Evolutionary conservation across 768 basidiomycete species (phyloP).

Genomic region (Trametes cinnabarina): DNA sequence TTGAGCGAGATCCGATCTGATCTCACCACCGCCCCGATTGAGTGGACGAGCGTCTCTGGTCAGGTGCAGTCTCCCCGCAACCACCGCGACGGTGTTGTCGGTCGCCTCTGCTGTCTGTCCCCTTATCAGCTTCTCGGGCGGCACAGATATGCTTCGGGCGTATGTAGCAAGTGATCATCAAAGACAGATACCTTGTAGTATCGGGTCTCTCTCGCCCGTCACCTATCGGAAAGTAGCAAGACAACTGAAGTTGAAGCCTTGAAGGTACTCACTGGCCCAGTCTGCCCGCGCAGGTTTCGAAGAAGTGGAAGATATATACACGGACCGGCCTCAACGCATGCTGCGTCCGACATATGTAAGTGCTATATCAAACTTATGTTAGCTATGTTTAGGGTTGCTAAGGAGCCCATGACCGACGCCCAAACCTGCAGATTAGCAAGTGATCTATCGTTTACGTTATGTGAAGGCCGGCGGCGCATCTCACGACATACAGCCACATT

Average conservation of each 20-base stretch:
- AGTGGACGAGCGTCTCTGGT: not conserved
- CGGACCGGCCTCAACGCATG: too few species aligned
- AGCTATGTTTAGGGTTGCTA: too few species aligned
- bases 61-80: too few species aligned
- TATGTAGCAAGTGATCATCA: too few species aligned
- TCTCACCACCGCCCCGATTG: not conserved
- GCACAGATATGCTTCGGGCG: not conserved
- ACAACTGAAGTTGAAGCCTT: too few species aligned
- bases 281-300: too few species aligned
- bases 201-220: too few species aligned
- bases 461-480: not conserved
- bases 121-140: not conserved
- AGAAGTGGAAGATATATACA: too few species aligned
- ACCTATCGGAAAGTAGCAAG: too few species aligned
- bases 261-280: too few species aligned
- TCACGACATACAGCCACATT: conserved; percentile 11
- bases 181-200: too few species aligned
- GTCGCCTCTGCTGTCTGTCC: not conserved
- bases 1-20: conserved; percentile 6
- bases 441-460: conserved; percentile 3
- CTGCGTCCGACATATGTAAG: not conserved
- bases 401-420: not conserved
- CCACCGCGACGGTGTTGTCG: too few species aligned
- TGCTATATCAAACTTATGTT: not conserved
- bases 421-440: not conserved